Percentiles rank a stretch among this genome's conserved stretches.
Evolutionary conservation across 2,329 filamentous ascomycete species (phyloP).

Genomic region (Calcarisporium arbuscula): DNA sequence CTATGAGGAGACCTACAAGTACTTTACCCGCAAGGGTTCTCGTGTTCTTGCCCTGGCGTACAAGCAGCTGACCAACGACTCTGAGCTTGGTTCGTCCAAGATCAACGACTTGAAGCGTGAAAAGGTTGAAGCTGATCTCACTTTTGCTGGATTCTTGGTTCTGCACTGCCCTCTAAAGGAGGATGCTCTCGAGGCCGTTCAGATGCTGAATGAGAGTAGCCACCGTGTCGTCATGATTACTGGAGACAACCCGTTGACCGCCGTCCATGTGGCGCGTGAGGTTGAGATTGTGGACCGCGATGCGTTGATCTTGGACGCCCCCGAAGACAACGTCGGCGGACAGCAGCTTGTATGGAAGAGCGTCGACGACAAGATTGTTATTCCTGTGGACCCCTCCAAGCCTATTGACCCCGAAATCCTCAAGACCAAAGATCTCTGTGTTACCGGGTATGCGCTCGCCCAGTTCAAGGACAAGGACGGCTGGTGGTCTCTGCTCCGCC

Average conservation of each 20-base stretch:
- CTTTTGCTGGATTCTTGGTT: conserved; percentile 92
- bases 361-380: conserved; percentile 81
- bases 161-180: conserved; percentile 94
- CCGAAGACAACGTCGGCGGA: conserved; percentile 78
- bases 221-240: conserved; percentile 99
- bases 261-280: conserved; percentile 88
- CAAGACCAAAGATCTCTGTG: conserved; percentile 81
- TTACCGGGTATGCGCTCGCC: conserved; percentile 87
- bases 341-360: conserved; percentile 89
- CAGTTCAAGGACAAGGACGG: conserved; percentile 80
- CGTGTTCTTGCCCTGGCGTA: conserved; percentile 91
- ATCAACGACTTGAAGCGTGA: conserved; percentile 95
- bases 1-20: conserved; percentile 97
- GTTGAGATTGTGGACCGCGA: conserved; percentile 98
- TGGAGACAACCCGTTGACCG: conserved; percentile 93
- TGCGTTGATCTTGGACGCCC: conserved; percentile 88
- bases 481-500: conserved; percentile 70
- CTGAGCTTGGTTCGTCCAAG: conserved; percentile 72
- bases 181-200: conserved; percentile 87
- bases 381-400: conserved; percentile 77
- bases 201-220: conserved; percentile 97
- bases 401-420: conserved; percentile 77
- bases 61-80: conserved; percentile 78
- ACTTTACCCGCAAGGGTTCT: conserved; percentile 92
- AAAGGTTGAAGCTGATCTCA: conserved; percentile 75